Percentiles rank a stretch among this genome's conserved stretches.
phyloP scores from a whole-genome alignment of 106 monocot species.

The Dioscorea alata region DNA sequence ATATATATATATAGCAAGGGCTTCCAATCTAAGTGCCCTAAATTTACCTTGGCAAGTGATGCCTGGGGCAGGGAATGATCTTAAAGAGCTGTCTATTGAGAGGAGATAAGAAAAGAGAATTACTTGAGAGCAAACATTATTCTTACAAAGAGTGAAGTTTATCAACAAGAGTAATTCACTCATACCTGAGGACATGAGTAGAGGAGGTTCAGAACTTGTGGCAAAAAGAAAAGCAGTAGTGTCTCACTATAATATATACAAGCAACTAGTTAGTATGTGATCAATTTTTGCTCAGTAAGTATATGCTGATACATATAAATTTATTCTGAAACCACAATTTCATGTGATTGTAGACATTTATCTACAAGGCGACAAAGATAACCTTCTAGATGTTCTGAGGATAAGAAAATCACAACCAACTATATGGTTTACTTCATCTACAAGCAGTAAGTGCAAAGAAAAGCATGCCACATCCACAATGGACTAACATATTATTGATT shows the following conservation, averaged over 20 bases:
- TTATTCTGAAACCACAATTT: too few relatives aligned
- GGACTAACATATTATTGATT: too few relatives aligned
- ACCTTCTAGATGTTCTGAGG: too few relatives aligned
- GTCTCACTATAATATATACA: conserved; percentile 42
- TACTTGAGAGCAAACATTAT: neutral
- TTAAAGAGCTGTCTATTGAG: conserved; percentile 41
- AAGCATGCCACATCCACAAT: too few relatives aligned
- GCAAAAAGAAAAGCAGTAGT: conserved; percentile 61
- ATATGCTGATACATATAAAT: too few relatives aligned
- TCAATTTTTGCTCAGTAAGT: too few relatives aligned
- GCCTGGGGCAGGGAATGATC: conserved; percentile 70
- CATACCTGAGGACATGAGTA: conserved; percentile 61
- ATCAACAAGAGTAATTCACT: conserved; percentile 1
- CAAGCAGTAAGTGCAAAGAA: too few relatives aligned
- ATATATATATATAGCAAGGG: too few relatives aligned
- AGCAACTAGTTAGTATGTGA: conserved; percentile 3
- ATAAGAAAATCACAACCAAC: too few relatives aligned
- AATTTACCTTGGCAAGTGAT: conserved; percentile 58
- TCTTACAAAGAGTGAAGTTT: neutral
- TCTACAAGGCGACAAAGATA: too few relatives aligned
- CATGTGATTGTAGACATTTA: too few relatives aligned
- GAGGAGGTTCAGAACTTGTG: conserved; percentile 66
- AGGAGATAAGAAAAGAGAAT: neutral
- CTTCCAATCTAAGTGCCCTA: neutral
- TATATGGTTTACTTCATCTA: too few relatives aligned